Conservation (phyloP, 257 asterid species). For the Solanum megistacrolobum region DNA sequence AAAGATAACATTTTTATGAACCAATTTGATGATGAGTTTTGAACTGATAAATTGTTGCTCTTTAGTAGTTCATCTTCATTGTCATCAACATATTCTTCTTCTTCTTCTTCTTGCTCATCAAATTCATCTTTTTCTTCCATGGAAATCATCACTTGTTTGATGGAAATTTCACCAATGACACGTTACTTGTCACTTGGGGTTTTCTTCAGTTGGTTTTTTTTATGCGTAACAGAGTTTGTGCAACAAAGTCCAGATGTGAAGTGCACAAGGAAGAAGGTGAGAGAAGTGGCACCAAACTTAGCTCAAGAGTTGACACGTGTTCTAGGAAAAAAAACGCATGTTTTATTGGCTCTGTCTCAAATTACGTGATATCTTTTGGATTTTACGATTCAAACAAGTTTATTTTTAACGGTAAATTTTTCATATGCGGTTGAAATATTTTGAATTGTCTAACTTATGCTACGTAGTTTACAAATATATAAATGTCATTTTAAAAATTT, state of each 20-base stretch:
- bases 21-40: neutral
- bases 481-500: no score
- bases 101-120: neutral
- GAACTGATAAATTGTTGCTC: neutral
- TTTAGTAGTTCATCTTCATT: neutral
- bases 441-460: neutral
- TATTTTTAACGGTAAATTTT: no score
- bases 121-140: neutral
- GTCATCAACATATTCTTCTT: neutral
- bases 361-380: no score
- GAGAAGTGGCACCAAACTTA: neutral
- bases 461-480: no score
- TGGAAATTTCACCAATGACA: neutral
- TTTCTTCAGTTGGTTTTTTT: neutral
- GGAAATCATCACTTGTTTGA: neutral
- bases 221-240: neutral
- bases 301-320: neutral
- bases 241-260: neutral
- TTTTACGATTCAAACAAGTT: accelerated
- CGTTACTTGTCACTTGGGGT: neutral
- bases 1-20: neutral
- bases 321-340: neutral
- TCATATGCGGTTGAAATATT: no score
- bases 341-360: neutral
- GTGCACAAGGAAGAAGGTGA: neutral